These are phyloP conservation scores for cucumber (Cucumis sativus) DNA, from an alignment of 306 rosid species.

Conservation along the genomic window Cucumber_9930_V3 NC_026658.2:741001-741500, in stretches of 20 bases:
- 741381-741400: slow-evolving; percentile 43
- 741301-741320: slow-evolving; percentile 30
- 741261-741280: background rate
- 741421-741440: slow-evolving; percentile 42
- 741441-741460: slow-evolving; percentile 40
- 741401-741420: slow-evolving; percentile 39
- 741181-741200: slow-evolving; percentile 14
- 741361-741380: slow-evolving; percentile 37
- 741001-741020: slow-evolving; percentile 65
- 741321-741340: slow-evolving; percentile 66
- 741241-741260: background rate
- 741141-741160: slow-evolving; percentile 65
- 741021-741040: slow-evolving; percentile 41
- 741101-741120: slow-evolving; percentile 86
- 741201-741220: background rate
- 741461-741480: slow-evolving; percentile 29
- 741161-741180: slow-evolving; percentile 78
- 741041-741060: slow-evolving; percentile 57
- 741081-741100: slow-evolving; percentile 82
- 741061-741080: slow-evolving; percentile 47
- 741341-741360: slow-evolving; percentile 49
- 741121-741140: slow-evolving; percentile 59
- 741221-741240: background rate
- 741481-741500: slow-evolving; percentile 39
- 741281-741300: background rate